Evolutionary conservation across 1,139 yeast species (phyloP), one percentile per base, ranked within the genome.

Genomic region (Eremothecium coryli): DNA sequence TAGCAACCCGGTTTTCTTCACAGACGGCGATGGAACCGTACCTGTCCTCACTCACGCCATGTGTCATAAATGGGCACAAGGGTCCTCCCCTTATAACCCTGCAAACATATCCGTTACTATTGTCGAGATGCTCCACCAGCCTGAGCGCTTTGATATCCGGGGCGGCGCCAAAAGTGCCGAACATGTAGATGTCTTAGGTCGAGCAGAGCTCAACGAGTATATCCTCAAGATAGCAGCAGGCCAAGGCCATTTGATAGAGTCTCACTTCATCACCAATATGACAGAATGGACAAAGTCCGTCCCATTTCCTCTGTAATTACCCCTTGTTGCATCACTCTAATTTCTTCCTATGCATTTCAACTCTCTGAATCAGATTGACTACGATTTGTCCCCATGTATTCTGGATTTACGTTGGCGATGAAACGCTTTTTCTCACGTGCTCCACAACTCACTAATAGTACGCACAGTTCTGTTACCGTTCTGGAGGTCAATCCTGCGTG

Each of bases 91-190:
- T 39, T 88, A 72, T 64, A 90, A 90, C 54, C 98, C 98, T 1
- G 93, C 82, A 1, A 70, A 71, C 18, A 61, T 75, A 3, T 52
- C 66, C 15, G 93, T 88, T 17, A 85, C 75, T 18, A 68, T 86
- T 29, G 95, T 90, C 6, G 98, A 90, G 57, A 81, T 90, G 65
- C 72, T 73, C 49, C 95, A 90, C 52, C 94, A 86, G 53, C 98
- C 98, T 0, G 95, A 84, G 52, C 65, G 84, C 47, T 85, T 81
- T 53, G 98, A 93, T 61, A 81, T 90, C 33, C 71, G 98, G 46
- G 98, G 98, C 14, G 98, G 98, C 4, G 94, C 96, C 15, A 82
- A 82, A 54, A 90, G 97, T 1, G 96, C 98, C 0, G 98, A 90
- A 50, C 98, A 90, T 58, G 98, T 90, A 16, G 98, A 93, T 56